These are phyloP conservation scores for Medicago truncatula DNA, from an alignment of 306 rosid genomes.

Conservation along the genomic window DNA sequence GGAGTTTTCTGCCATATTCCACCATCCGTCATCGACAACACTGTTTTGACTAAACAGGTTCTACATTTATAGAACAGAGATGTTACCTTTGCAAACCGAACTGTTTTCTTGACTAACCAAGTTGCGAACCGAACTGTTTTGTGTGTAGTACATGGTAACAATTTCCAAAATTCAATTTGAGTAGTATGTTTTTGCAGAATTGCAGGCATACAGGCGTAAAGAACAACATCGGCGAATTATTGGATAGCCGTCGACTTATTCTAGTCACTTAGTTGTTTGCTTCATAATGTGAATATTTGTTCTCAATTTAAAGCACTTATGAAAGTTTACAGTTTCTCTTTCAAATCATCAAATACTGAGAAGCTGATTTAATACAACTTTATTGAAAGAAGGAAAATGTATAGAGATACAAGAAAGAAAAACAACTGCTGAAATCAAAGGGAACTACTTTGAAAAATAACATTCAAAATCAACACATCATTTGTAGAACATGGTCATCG, in stretches of 20 bases:
- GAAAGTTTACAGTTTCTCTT: too few relatives aligned
- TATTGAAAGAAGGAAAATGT: too few relatives aligned
- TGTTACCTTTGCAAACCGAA: neutral
- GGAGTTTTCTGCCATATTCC: too few relatives aligned
- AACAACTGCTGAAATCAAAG: too few relatives aligned
- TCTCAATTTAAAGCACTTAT: too few relatives aligned
- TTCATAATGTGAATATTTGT: neutral
- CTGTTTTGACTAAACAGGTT: neutral
- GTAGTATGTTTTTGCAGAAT: slow-evolving; percentile 33
- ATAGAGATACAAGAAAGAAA: too few relatives aligned
- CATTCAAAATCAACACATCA: neutral
- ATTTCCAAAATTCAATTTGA: neutral
- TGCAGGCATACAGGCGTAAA: slow-evolving; percentile 10
- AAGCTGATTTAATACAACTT: too few relatives aligned
- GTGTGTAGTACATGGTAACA: neutral
- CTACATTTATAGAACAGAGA: neutral
- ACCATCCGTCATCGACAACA: too few relatives aligned
- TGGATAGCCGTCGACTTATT: neutral
- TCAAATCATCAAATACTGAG: too few relatives aligned
- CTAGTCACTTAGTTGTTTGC: neutral
- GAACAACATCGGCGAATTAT: slow-evolving; percentile 34
- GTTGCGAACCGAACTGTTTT: neutral
- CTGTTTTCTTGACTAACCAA: neutral
- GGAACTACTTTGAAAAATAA: neutral
- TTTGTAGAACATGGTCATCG: neutral